Conservation (phyloP, 2,329 filamentous ascomycete genomes). For the Thelonectria olida region DNA sequence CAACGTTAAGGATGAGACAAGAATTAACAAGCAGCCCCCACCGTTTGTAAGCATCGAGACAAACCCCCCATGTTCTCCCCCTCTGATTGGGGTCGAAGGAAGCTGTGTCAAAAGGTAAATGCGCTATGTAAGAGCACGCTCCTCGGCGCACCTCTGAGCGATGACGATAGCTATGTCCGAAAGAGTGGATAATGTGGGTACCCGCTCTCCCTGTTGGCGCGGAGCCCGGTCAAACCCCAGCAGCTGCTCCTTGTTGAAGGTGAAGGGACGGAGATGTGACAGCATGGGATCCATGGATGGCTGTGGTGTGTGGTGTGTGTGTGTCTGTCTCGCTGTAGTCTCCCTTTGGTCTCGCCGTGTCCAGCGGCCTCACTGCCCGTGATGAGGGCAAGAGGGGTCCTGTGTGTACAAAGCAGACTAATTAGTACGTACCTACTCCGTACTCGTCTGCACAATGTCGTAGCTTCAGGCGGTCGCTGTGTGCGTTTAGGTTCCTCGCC, state of each 20-base stretch:
- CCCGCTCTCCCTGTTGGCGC: constrained; percentile 42
- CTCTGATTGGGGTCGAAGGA: constrained; percentile 10
- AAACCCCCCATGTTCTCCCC: constrained; percentile 5
- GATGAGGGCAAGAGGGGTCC: too few species aligned
- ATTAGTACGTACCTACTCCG: neutral
- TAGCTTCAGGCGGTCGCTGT: neutral
- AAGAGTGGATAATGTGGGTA: constrained; percentile 21
- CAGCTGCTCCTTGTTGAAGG: too few species aligned
- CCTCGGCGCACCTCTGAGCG: constrained; percentile 23
- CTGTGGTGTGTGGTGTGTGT: too few species aligned
- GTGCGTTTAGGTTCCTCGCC: constrained; percentile 3
- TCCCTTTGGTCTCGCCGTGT: constrained; percentile 2
- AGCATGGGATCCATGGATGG: too few species aligned
- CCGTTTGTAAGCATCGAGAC: constrained; percentile 23
- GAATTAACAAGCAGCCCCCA: constrained; percentile 25
- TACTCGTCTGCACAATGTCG: neutral
- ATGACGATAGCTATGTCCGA: constrained; percentile 39
- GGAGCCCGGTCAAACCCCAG: constrained; percentile 29
- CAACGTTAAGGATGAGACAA: constrained; percentile 5
- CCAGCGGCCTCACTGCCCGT: constrained; percentile 9
- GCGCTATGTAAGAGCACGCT: constrained; percentile 22
- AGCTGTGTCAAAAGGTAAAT: constrained; percentile 15
- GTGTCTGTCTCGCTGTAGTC: constrained; percentile 5
- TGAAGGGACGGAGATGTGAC: neutral
- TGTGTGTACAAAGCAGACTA: too few species aligned